phyloP scores from a whole-genome alignment of 2,329 filamentous ascomycete species.

The Alternaria novae-zelandiae region DNA sequence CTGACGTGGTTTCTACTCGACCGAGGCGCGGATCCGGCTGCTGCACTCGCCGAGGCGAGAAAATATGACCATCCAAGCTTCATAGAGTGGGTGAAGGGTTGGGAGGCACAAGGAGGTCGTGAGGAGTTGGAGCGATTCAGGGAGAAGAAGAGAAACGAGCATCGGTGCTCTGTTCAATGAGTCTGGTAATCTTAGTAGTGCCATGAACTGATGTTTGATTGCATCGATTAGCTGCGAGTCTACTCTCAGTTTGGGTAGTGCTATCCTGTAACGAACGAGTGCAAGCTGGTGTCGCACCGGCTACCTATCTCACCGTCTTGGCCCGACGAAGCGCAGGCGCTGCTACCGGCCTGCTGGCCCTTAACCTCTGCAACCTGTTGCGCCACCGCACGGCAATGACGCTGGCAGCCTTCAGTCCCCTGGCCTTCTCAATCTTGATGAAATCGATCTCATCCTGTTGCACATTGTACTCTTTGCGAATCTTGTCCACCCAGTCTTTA shows the following conservation, averaged over 20 bases:
- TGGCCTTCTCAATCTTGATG: not conserved
- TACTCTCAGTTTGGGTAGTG: no score
- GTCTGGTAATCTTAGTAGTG: no score
- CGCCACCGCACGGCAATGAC: not conserved
- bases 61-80: not conserved
- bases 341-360: not conserved
- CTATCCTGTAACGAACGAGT: no score
- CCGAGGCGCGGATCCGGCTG: not conserved
- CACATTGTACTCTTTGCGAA: not conserved
- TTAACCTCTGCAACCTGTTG: not conserved
- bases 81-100: not conserved
- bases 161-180: not conserved
- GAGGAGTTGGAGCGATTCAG: not conserved
- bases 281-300: no score
- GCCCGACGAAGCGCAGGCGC: not conserved
- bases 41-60: not conserved
- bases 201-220: no score
- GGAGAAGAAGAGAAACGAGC: not conserved
- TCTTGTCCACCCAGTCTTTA: not conserved
- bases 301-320: no score
- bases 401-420: not conserved
- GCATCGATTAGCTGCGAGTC: no score
- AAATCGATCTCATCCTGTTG: not conserved
- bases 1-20: conserved; percentile 4
- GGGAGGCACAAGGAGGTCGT: not conserved